These are phyloP conservation scores for Zymoseptoria tritici DNA, from an alignment of 2,329 filamentous ascomycete genomes.

Conservation along the genomic window DNA sequence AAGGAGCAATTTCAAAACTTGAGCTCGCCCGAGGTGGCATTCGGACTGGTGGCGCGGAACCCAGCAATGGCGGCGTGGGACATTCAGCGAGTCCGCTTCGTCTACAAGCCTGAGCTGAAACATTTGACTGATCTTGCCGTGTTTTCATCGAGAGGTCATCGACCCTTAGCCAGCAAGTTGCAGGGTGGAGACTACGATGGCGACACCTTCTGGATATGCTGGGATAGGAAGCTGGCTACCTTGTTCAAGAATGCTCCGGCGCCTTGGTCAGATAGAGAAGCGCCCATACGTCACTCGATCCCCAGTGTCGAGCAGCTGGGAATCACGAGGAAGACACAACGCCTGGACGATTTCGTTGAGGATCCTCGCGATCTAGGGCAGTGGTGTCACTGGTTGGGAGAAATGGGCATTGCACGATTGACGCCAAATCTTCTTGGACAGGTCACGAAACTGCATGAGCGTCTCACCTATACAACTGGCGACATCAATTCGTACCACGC, in stretches of 20 bases:
- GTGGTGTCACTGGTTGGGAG: constrained; percentile 8
- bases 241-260: constrained; percentile 58
- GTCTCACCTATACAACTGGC: constrained; percentile 48
- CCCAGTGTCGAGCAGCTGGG: constrained; percentile 34
- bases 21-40: constrained; percentile 36
- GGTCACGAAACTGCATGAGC: constrained; percentile 59
- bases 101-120: constrained; percentile 52
- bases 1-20: background rate
- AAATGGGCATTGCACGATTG: constrained; percentile 32
- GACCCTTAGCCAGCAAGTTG: constrained; percentile 60
- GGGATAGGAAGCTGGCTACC: constrained; percentile 57
- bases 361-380: constrained; percentile 45
- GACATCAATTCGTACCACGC: constrained; percentile 9
- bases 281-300: background rate
- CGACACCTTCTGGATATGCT: constrained; percentile 68
- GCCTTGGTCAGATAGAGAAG: constrained; percentile 37
- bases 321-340: constrained; percentile 44
- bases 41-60: constrained; percentile 58
- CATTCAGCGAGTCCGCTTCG: constrained; percentile 54
- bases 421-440: constrained; percentile 51
- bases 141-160: constrained; percentile 58
- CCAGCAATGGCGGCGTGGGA: constrained; percentile 65
- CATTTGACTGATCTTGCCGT: constrained; percentile 71
- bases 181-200: constrained; percentile 80
- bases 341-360: constrained; percentile 40